Conservation (phyloP, 108 stramenopile species). For the Stephanodiscus minutulus region DNA sequence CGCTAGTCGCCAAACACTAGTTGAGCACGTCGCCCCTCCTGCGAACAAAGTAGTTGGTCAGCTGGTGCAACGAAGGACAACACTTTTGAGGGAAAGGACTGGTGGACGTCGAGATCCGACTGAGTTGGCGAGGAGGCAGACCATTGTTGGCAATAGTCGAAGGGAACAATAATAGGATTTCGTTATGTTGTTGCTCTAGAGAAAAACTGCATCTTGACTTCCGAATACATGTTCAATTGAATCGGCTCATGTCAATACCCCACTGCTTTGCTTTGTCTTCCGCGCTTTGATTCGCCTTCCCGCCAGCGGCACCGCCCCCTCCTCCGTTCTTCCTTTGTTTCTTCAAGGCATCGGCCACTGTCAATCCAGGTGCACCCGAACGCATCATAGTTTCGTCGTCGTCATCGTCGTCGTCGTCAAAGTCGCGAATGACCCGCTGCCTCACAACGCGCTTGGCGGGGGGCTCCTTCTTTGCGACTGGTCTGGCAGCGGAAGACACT, state of each 20-base stretch:
- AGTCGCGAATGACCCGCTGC: conserved; percentile 23
- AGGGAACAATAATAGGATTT: background rate
- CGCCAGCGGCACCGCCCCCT: conserved; percentile 27
- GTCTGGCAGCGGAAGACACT: background rate
- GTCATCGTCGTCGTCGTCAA: conserved; percentile 46
- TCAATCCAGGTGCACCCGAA: conserved; percentile 48
- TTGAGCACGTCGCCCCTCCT: conserved; percentile 29
- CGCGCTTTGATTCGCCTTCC: conserved; percentile 30
- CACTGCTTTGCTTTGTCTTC: conserved; percentile 57
- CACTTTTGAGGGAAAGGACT: conserved; percentile 37
- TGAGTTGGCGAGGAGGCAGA: conserved; percentile 48
- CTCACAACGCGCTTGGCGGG: conserved; percentile 9
- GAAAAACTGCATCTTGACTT: background rate
- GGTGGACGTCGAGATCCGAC: conserved; percentile 47
- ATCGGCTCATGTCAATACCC: conserved; percentile 68
- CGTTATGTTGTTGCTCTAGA: background rate
- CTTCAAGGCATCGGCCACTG: conserved; percentile 55
- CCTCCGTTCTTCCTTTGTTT: conserved; percentile 36
- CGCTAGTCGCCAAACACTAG: conserved; percentile 46
- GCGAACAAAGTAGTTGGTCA: conserved; percentile 28
- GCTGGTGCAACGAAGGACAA: conserved; percentile 19
- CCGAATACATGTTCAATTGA: conserved; percentile 14
- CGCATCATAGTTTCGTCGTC: conserved; percentile 61
- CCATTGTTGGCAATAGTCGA: conserved; percentile 55
- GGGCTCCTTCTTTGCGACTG: conserved; percentile 4